These are phyloP conservation scores for Nakazawaea ernobii DNA, from an alignment of 805 yeast genomes.

Conservation along the genomic window DNA sequence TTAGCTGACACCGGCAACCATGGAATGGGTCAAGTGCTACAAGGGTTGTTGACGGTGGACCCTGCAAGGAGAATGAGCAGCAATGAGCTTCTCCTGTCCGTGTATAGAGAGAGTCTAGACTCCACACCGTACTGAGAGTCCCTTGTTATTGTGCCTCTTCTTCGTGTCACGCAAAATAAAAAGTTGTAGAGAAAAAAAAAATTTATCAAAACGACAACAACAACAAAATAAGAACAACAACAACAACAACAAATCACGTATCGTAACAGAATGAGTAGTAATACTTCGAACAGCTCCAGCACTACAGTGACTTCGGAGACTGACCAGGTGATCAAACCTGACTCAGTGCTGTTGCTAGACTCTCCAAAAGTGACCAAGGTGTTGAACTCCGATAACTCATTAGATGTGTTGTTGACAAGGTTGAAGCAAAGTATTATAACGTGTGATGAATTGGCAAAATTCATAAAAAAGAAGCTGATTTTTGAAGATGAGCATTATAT, in stretches of 20 bases:
- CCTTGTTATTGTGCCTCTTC: background rate
- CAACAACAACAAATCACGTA: no score
- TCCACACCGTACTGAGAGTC: no score
- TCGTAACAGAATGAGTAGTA: no score
- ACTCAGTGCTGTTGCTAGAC: conserved; percentile 33
- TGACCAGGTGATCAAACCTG: conserved; percentile 3
- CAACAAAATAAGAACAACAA: no score
- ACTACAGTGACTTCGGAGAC: background rate
- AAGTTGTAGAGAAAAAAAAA: no score
- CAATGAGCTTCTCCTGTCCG: background rate
- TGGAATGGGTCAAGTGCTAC: background rate
- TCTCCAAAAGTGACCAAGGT: conserved; percentile 47
- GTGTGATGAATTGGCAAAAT: conserved; percentile 80
- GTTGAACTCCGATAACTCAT: conserved; percentile 66
- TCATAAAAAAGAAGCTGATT: conserved; percentile 68
- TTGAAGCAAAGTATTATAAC: conserved; percentile 76
- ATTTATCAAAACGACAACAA: no score
- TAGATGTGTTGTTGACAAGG: conserved; percentile 65
- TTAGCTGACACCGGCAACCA: background rate
- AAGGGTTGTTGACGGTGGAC: background rate
- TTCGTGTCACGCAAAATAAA: background rate
- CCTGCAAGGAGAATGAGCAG: background rate
- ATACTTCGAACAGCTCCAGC: no score
- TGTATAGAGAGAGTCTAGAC: no score
- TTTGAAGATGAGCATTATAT: conserved; percentile 74